Evolutionary conservation across 345 rosid genomes (phyloP).

Genomic region (Hibiscus syriacus): DNA sequence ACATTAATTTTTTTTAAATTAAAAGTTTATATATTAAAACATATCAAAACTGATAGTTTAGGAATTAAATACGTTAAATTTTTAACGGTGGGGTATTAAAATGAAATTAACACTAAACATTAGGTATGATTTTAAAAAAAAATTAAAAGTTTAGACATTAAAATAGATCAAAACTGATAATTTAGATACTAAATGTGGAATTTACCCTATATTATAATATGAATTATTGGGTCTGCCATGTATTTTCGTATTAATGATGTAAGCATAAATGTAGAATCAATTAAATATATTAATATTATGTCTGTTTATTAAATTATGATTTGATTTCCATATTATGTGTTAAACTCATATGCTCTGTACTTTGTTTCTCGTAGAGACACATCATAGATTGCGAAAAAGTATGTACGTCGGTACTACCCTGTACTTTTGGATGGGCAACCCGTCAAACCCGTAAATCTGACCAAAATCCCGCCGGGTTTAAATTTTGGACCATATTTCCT

Average conservation of each 20-base stretch:
- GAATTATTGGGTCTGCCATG: background rate
- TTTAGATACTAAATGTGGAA: too few species aligned
- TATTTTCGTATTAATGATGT: background rate
- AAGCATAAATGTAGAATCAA: background rate
- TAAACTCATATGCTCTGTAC: background rate
- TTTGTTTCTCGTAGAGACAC: background rate
- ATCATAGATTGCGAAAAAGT: background rate
- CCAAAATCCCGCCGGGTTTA: background rate
- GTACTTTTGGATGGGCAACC: background rate
- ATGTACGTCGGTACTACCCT: background rate
- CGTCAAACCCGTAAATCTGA: background rate
- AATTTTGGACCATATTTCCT: background rate
- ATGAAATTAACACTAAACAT: too few species aligned
- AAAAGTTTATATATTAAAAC: too few species aligned
- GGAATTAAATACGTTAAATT: too few species aligned
- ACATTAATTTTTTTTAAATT: too few species aligned
- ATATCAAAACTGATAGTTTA: too few species aligned
- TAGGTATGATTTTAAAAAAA: too few species aligned
- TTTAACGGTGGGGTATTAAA: too few species aligned
- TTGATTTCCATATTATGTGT: background rate
- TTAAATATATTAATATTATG: background rate
- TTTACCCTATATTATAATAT: conserved; percentile 9
- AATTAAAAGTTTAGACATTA: too few species aligned
- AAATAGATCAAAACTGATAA: too few species aligned
- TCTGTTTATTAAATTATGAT: background rate